phyloP scores from a whole-genome alignment of 2,329 filamentous ascomycete genomes.

The Fusarium incarnatum region DNA sequence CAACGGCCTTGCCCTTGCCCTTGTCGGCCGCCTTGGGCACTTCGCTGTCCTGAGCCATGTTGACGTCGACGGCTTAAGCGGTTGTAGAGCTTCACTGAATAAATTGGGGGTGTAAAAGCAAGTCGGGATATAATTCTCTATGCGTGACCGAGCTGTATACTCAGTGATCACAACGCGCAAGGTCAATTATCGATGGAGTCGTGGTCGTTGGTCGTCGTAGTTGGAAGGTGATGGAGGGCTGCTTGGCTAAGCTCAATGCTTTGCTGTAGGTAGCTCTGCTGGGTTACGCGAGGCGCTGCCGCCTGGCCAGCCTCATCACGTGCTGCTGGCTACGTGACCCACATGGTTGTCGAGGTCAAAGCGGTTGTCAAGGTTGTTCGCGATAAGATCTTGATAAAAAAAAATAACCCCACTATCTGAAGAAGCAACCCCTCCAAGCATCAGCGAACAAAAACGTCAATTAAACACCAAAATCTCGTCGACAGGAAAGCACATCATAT shows the following conservation, averaged over 20 bases:
- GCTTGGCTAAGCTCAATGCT: conserved; percentile 54
- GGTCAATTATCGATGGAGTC: conserved; percentile 36
- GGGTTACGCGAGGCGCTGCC: conserved; percentile 61
- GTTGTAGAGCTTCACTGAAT: conserved; percentile 43
- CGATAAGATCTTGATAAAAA: conserved; percentile 51
- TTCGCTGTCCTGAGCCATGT: conserved; percentile 95
- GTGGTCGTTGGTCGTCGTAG: conserved; percentile 45
- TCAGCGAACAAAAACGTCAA: conserved; percentile 5
- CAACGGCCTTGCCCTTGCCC: conserved; percentile 92
- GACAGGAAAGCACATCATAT: background rate
- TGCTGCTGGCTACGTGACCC: conserved; percentile 18
- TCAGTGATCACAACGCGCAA: conserved; percentile 21
- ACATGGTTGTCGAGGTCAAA: conserved; percentile 4
- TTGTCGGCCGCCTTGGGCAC: conserved; percentile 87
- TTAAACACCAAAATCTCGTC: background rate
- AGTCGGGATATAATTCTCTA: conserved; percentile 9
- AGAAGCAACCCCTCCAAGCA: conserved; percentile 41
- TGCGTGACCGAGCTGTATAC: conserved; percentile 14
- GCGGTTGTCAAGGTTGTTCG: conserved; percentile 7
- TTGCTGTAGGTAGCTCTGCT: conserved; percentile 51
- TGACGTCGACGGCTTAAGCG: conserved; percentile 53
- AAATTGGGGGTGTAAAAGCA: conserved; percentile 24
- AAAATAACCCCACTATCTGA: conserved; percentile 47
- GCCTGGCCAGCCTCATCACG: conserved; percentile 56
- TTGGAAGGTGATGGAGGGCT: conserved; percentile 55